A percentile compares a stretch with the other conserved stretches of the same genome.
phyloP scores from a whole-genome alignment of 495 filamentous ascomycete genomes.

The Talaromyces borbonicus region DNA sequence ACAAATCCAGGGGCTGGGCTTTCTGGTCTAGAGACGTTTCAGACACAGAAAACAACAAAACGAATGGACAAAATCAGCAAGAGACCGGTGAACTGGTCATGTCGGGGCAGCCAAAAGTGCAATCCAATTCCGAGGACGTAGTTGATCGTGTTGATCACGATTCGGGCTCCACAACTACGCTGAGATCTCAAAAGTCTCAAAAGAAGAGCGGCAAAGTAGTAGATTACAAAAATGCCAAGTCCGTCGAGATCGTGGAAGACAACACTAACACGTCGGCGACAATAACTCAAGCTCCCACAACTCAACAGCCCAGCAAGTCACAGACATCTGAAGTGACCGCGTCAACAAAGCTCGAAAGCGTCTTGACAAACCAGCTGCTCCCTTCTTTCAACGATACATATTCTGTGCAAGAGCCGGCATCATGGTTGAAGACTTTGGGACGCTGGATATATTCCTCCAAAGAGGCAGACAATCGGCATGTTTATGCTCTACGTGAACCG shows the following conservation, averaged over 20 bases:
- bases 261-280: constrained; percentile 28
- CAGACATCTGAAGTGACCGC: constrained; percentile 24
- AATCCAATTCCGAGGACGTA: constrained; percentile 1
- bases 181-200: constrained; percentile 10
- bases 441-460: constrained; percentile 53
- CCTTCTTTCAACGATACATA: constrained; percentile 63
- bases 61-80: constrained; percentile 26
- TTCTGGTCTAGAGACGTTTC: constrained; percentile 69
- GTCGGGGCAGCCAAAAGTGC: constrained; percentile 32
- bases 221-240: neutral
- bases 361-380: constrained; percentile 54
- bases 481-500: constrained; percentile 58
- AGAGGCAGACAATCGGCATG: constrained; percentile 54
- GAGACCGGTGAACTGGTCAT: constrained; percentile 60
- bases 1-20: constrained; percentile 65
- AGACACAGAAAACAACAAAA: constrained; percentile 24
- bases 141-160: neutral
- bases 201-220: constrained; percentile 4
- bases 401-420: constrained; percentile 52
- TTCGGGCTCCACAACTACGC: neutral
- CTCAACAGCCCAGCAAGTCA: constrained; percentile 21
- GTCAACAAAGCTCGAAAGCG: constrained; percentile 35
- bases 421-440: constrained; percentile 61
- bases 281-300: constrained; percentile 21
- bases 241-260: constrained; percentile 27